Conservation (phyloP, 1,139 yeast genomes). For the Yamadazyma mexicana region DNA sequence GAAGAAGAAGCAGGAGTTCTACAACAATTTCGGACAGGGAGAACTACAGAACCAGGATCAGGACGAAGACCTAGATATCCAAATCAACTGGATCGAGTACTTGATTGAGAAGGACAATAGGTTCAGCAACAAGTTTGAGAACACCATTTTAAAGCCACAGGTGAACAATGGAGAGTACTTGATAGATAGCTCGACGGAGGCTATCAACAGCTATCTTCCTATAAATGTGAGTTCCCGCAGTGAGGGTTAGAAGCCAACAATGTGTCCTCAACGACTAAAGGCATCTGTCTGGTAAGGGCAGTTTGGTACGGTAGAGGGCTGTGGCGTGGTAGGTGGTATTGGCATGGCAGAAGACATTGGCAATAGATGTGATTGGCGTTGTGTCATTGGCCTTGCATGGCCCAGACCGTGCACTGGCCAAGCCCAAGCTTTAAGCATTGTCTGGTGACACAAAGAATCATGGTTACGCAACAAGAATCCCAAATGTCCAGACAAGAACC, state of each 20-base stretch:
- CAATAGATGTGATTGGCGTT: too few species aligned
- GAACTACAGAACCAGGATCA: constrained; percentile 26
- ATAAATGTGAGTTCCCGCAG: constrained; percentile 9
- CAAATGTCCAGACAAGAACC: too few species aligned
- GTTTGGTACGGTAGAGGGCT: too few species aligned
- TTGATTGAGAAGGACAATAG: constrained; percentile 45
- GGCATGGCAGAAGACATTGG: too few species aligned
- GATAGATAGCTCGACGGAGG: constrained; percentile 9
- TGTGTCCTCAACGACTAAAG: neutral
- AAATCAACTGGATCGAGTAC: constrained; percentile 41
- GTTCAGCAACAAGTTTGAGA: constrained; percentile 41
- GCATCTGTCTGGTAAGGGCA: too few species aligned
- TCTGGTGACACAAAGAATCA: too few species aligned
- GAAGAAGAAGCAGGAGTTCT: constrained; percentile 38
- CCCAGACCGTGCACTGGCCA: too few species aligned
- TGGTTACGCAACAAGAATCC: too few species aligned
- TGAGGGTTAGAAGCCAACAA: neutral
- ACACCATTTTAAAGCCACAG: constrained; percentile 24
- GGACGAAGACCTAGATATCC: constrained; percentile 28
- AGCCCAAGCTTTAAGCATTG: too few species aligned
- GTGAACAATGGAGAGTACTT: constrained; percentile 14
- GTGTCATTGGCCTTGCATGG: too few species aligned
- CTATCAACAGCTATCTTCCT: constrained; percentile 14
- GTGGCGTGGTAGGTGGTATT: too few species aligned
- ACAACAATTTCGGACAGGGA: constrained; percentile 33